Percentiles rank a stretch among this genome's conserved stretches.
Conservation (phyloP, 805 yeast species). For the Zygosaccharomyces lentus region DNA sequence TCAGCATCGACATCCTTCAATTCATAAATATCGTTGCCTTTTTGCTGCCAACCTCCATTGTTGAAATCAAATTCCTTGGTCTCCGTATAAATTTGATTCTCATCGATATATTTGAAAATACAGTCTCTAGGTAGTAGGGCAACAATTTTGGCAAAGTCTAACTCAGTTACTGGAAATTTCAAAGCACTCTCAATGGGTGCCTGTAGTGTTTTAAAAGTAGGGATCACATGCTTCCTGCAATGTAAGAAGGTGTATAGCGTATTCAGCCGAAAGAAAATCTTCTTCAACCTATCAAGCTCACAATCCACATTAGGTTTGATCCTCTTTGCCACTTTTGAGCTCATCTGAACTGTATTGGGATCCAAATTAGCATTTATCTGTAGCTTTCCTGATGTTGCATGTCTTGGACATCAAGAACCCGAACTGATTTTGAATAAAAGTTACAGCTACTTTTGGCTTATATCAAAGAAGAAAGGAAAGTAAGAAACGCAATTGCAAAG, state of each 20-base stretch:
- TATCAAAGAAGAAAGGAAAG: background rate
- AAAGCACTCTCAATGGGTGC: constrained; percentile 50
- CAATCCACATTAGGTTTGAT: constrained; percentile 20
- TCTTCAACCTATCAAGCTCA: constrained; percentile 40
- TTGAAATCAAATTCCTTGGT: constrained; percentile 37
- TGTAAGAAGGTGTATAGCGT: constrained; percentile 61
- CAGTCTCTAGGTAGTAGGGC: constrained; percentile 65
- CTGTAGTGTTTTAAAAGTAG: constrained; percentile 51
- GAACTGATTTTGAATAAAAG: background rate
- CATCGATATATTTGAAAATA: constrained; percentile 72
- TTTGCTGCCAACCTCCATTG: constrained; percentile 50
- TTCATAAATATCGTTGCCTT: constrained; percentile 49
- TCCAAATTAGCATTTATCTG: background rate
- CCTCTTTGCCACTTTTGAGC: constrained; percentile 11
- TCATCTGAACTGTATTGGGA: background rate
- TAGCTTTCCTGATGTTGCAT: background rate
- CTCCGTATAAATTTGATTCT: constrained; percentile 51
- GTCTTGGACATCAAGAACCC: background rate
- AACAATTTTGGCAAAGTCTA: constrained; percentile 63
- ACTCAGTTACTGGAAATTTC: constrained; percentile 39
- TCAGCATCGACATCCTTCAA: constrained; percentile 39
- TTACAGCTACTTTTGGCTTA: background rate
- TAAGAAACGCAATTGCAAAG: background rate
- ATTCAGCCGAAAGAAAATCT: constrained; percentile 49
- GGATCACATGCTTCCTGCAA: constrained; percentile 55